A percentile compares a stretch with the other conserved stretches of the same genome.
Conservation (phyloP, 805 yeast species). For the Cyberlindnera petersonii region DNA sequence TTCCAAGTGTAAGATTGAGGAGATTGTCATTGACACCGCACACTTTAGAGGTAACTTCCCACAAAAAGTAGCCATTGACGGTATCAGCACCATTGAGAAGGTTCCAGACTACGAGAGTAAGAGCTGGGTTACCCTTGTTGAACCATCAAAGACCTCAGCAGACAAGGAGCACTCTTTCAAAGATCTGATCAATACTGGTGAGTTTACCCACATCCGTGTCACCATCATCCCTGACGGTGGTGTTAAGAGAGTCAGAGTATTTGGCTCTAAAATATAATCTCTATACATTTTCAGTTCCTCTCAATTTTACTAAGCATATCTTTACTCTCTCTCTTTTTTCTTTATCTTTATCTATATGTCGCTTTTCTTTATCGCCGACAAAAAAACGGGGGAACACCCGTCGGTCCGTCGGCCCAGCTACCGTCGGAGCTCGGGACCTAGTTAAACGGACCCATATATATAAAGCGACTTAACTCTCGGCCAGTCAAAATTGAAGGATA, state of each 20-base stretch:
- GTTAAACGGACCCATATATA: no score
- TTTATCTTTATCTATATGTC: no score
- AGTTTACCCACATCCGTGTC: slow-evolving; percentile 68
- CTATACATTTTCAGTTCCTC: not conserved
- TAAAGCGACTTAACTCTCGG: no score
- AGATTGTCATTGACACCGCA: slow-evolving; percentile 82
- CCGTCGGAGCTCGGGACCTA: no score
- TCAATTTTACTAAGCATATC: no score
- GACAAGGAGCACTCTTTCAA: slow-evolving; percentile 69
- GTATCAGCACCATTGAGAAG: slow-evolving; percentile 35
- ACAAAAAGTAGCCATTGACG: slow-evolving; percentile 70
- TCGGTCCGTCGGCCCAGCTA: no score
- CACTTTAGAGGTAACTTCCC: slow-evolving; percentile 96
- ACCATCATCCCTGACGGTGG: slow-evolving; percentile 97
- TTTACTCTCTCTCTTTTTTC: no score
- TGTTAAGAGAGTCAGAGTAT: slow-evolving; percentile 82
- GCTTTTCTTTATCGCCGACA: no score
- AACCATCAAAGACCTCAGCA: slow-evolving; percentile 71
- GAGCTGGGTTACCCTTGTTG: slow-evolving; percentile 64
- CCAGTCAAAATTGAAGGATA: no score
- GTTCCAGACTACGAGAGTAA: slow-evolving; percentile 40
- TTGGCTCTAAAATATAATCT: slow-evolving; percentile 43
- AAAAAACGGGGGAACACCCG: no score
- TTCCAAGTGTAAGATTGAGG: slow-evolving; percentile 49
- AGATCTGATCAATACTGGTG: slow-evolving; percentile 27